These are phyloP conservation scores for Pythium volutum DNA, from an alignment of 352 stramenopile genomes.

Conservation along the genomic window DNA sequence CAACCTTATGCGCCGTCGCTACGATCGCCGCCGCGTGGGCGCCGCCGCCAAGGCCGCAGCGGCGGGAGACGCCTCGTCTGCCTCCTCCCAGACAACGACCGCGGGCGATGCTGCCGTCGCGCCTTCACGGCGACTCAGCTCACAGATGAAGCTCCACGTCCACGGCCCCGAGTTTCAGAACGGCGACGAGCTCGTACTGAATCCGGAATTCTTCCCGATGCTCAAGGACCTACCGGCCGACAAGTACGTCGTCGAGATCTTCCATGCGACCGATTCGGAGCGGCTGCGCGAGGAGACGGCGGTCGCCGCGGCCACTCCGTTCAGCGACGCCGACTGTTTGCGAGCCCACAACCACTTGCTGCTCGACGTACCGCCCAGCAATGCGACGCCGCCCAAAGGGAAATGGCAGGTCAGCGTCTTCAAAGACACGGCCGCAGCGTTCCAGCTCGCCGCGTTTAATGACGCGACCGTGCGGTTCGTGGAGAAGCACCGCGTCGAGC, in stretches of 20 bases:
- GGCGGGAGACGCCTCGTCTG: neutral
- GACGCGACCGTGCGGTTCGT: constrained; percentile 83
- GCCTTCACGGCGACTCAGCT: constrained; percentile 17
- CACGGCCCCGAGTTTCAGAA: constrained; percentile 82
- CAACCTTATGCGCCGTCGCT: constrained; percentile 21
- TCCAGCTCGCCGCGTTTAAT: constrained; percentile 72
- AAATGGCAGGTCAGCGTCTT: constrained; percentile 81
- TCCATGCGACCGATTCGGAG: constrained; percentile 46
- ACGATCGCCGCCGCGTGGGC: constrained; percentile 20
- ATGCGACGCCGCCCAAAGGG: constrained; percentile 58
- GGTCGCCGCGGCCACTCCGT: constrained; percentile 20
- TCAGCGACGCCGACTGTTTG: constrained; percentile 16
- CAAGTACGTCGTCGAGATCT: constrained; percentile 83
- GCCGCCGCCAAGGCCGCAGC: constrained; percentile 8
- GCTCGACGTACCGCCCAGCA: constrained; percentile 70
- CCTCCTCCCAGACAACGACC: neutral
- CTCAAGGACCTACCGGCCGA: constrained; percentile 62
- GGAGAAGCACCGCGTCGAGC: constrained; percentile 63
- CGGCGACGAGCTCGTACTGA: constrained; percentile 78
- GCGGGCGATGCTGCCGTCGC: neutral
- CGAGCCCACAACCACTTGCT: constrained; percentile 63
- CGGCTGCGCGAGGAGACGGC: constrained; percentile 29
- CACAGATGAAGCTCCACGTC: constrained; percentile 68
- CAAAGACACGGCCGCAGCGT: constrained; percentile 74
- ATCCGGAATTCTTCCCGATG: constrained; percentile 76